Evolutionary conservation across 1,284 basidiomycete genomes (phyloP).

Genomic region (Ustilago bromivora): DNA sequence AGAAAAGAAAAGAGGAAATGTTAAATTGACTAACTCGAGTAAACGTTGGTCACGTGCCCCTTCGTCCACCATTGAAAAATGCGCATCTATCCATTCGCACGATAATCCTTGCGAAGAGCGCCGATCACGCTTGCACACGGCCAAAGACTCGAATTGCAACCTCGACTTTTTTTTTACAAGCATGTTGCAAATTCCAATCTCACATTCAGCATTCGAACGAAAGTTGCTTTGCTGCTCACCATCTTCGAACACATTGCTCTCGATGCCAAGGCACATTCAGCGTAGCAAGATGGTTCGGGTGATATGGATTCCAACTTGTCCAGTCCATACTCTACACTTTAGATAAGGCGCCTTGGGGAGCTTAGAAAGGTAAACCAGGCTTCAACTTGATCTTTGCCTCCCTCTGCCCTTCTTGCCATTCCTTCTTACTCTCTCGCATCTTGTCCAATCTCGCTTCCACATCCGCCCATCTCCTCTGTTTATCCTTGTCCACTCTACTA

Average conservation of each 20-base stretch:
- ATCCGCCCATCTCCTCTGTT: constrained; percentile 17
- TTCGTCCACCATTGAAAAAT: too few species aligned
- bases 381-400: constrained; percentile 45
- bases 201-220: background rate
- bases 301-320: background rate
- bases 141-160: constrained; percentile 14
- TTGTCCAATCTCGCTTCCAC: constrained; percentile 31
- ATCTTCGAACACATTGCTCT: background rate
- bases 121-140: constrained; percentile 25
- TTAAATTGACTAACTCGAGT: too few species aligned
- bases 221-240: background rate
- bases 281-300: background rate
- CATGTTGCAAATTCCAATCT: background rate
- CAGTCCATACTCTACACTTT: background rate
- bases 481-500: constrained; percentile 44
- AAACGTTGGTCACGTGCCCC: too few species aligned
- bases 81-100: too few species aligned
- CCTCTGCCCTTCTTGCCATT: constrained; percentile 44
- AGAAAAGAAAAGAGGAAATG: too few species aligned
- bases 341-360: background rate
- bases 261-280: background rate
- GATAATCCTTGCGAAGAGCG: constrained; percentile 7
- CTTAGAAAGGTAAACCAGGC: constrained; percentile 46
- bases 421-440: constrained; percentile 46
- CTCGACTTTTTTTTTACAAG: background rate